Base-by-base conservation (phyloP, 495 filamentous ascomycete species). In the Aspergillus coremiiformis region DNA sequence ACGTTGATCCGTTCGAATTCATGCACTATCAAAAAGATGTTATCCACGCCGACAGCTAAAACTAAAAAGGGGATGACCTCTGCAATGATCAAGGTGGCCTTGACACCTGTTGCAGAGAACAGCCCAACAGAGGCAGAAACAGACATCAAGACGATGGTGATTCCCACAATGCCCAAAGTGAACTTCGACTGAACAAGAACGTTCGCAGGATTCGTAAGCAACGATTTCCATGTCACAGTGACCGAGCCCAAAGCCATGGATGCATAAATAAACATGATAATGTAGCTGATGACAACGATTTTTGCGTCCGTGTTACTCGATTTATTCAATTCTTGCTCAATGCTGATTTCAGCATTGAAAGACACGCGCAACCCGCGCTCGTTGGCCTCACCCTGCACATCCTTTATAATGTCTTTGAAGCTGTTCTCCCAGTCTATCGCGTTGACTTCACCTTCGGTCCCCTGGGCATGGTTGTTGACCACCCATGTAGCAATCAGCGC, bases 41-140 rank as follows among this genome's bases (percentile, higher is more conserved):
- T 98, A 76, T 98, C 93, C 9, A 98, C 94, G 21, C 93, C 93
- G 15, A 98, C 87, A 42, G 93, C 93, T 10, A 98, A 72, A 11
- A 98, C 91, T 55, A 98, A 82, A 67, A 98, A 98, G 0, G 93
- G 93, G 52, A 98, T 98, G 54, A 98, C 93, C 63, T 98, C 93
- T 6, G 95, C 92, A 56, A 98, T 97, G 61, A 98, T 97, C 53
- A 98, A 72, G 3, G 93, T 98, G 26, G 89, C 94, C 67, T 92
- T 95, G 58, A 97, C 78, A 7, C 89, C 90, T 24, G 81, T 76
- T 51, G 86, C 90, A 0, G 91, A 95, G 62, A 96, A 98, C 27
- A 97, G 66, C 9, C 93, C 93, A 47, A 97, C 88, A 8, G 90
- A 95, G 12, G 94, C 87, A 17, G 88, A 90, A 26, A 98, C 95